These are phyloP conservation scores for Marchantia polymorpha DNA, from an alignment of 225 moss, liverwort and hornwort genomes.

Conservation along the genomic window DNA sequence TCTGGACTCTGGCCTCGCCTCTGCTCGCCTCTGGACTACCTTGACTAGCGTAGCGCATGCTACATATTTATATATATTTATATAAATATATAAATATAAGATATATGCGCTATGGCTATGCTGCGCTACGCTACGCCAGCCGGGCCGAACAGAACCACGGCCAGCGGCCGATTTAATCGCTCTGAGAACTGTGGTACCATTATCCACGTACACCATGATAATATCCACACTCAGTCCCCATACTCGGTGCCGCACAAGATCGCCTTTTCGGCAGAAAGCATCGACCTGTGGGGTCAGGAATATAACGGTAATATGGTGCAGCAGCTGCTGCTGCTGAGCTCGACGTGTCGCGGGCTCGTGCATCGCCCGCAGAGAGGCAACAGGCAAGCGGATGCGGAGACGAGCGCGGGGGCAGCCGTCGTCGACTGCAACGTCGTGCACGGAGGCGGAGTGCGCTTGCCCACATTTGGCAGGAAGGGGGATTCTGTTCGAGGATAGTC, in stretches of 20 bases:
- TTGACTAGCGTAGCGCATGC: too few relatives aligned
- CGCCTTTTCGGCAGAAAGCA: neutral
- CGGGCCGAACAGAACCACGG: neutral
- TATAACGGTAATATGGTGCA: constrained; percentile 16
- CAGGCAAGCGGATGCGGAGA: neutral
- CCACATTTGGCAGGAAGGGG: neutral
- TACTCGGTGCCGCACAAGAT: neutral
- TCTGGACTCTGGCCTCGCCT: neutral
- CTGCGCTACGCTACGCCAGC: neutral
- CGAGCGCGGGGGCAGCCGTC: neutral
- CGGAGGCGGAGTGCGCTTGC: neutral
- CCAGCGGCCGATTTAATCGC: neutral
- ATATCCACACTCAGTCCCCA: constrained; percentile 1
- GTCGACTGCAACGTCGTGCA: too few relatives aligned
- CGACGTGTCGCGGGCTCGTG: neutral
- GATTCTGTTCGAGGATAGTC: neutral
- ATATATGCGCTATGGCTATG: too few relatives aligned
- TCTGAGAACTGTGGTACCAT: neutral
- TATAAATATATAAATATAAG: too few relatives aligned
- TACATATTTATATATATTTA: too few relatives aligned
- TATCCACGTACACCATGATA: constrained; percentile 13
- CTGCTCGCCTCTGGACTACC: too few relatives aligned
- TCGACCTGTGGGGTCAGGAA: constrained; percentile 6
- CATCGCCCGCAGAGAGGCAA: neutral
- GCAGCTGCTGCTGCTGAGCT: neutral